Evolutionary conservation across 202 grass and related monocot genomes (phyloP), one percentile per base, ranked within the genome.

Genomic region (Setaria italica): DNA sequence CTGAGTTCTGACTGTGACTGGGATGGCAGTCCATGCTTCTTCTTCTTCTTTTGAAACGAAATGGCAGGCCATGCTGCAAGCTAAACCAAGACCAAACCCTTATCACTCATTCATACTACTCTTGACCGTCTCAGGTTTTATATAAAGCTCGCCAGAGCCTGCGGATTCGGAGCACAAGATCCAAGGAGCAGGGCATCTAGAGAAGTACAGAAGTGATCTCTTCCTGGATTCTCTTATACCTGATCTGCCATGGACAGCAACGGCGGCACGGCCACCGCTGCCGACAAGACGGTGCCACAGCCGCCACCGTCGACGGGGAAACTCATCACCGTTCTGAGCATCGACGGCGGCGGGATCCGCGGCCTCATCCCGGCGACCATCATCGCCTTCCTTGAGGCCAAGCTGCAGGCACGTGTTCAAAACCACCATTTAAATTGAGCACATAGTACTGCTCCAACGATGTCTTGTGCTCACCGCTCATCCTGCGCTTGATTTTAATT

Each of bases 251-350:
- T 71, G 68, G 68, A 0, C 7, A 69, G 37, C 41, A 13, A 6
- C 67, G 11, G 3, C 20, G 39, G 39, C 43, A 46, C 39, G 2
- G 16, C 7, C 7, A 42, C 11, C 19, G 4, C 20, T 1, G 11
- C 20, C n/a, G 10, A 60, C 58, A 60, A 3, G 43, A 46, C 67
- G 20, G 3, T 11, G 39, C 39, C 43, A 46, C 39, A 2, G 16
- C 7, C 67, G 2, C 67, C 7, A 11, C 11, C 19, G 4, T 10
- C 7, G 14, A 62, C 82, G 13, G 92, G 92, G 17, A 56, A 55
- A 30, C 92, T 94, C 51, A 82, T 94, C 69, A 94, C 92, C 16
- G 25, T 91, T 19, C 89, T 94, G 11, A 89, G 92, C 80, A 91
- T 94, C 77, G 90, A 91, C 37, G 90, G 90, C 34, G 90, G 90